Base-by-base conservation (phyloP, 2,329 filamentous ascomycete species). In the Colletotrichum sp. region DNA sequence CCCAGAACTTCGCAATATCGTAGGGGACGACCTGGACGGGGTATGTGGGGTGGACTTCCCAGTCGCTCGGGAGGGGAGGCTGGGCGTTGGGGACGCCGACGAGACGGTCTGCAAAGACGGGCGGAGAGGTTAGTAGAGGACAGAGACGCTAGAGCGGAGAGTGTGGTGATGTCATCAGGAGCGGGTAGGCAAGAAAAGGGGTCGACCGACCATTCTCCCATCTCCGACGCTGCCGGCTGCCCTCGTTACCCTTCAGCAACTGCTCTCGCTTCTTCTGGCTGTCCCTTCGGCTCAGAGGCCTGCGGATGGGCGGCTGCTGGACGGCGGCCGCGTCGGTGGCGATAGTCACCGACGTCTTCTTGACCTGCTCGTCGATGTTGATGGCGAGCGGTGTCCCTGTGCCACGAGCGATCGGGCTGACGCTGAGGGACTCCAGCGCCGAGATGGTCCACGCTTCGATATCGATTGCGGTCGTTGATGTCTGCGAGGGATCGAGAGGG, bases 231-330 rank as follows among this genome's bases (percentile, higher is more conserved):
- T 96, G 93, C 43, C 96, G 91, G 80, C 92, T 96, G 39, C 96
- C 96, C 84, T 98, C 96, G 79, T 98, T 98, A 72, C 96, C 96
- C 86, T 96, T 98, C 36, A 97, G 88, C 68, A 98, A 82, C 4
- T 93, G 91, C 78, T 98, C 95, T 21, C 96, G 92, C 68, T 91
- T 86, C 71, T 86, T 85, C 83, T 89, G 84, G 79, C 89, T 91
- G 77, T 92, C 94, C 83, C 89, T 84, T 36, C 86, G 84, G 21
- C 89, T 89, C 1, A 82, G 87, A 70, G 85, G 90, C 71, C 86
- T 88, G 77, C 83, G 87, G 77, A 83, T 87, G 72, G 84, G 83
- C 52, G 83, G 81, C 7, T 78, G 72, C 7, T 77, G 71, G 28
- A 80, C 78, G 18, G 73, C 68, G 21, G 81, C 61, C 52, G 72